phyloP scores from a whole-genome alignment of 2,329 filamentous ascomycete genomes.

The Cladosporium velox region DNA sequence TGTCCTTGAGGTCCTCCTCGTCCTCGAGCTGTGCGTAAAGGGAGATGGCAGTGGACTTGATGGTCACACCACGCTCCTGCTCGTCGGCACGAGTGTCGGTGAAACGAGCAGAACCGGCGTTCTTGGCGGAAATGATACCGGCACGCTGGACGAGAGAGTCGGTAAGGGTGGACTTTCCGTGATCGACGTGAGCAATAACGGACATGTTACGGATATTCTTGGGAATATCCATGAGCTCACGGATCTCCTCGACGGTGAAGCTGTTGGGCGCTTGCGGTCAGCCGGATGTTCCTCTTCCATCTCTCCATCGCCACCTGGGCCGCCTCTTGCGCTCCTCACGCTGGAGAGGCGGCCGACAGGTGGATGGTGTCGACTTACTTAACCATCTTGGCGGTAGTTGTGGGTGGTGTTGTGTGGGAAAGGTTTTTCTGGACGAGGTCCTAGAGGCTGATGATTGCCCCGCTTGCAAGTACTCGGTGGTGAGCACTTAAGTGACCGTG shows the following conservation, averaged over 20 bases:
- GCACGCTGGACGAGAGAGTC: constrained; percentile 98
- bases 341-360: background rate
- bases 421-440: constrained; percentile 26
- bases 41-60: constrained; percentile 99
- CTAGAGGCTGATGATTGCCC: constrained; percentile 28
- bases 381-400: constrained; percentile 94
- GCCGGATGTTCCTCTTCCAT: constrained; percentile 32
- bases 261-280: constrained; percentile 61
- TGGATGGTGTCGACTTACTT: constrained; percentile 71
- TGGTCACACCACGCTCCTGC: constrained; percentile 99
- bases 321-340: background rate
- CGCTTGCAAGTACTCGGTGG: constrained; percentile 29
- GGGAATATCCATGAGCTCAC: constrained; percentile 74
- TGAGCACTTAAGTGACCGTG: constrained; percentile 28
- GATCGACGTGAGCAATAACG: constrained; percentile 99
- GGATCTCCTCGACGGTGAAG: constrained; percentile 94
- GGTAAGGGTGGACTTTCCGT: constrained; percentile 99
- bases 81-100: constrained; percentile 97
- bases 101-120: constrained; percentile 93
- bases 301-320: background rate
- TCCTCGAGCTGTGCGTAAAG: constrained; percentile 84
- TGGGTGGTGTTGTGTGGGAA: constrained; percentile 26
- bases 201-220: constrained; percentile 90
- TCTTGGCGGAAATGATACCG: constrained; percentile 98
- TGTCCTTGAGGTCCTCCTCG: constrained; percentile 90